Conservation (phyloP, 148 eudicot genomes). For the Linanthus parryae region DNA sequence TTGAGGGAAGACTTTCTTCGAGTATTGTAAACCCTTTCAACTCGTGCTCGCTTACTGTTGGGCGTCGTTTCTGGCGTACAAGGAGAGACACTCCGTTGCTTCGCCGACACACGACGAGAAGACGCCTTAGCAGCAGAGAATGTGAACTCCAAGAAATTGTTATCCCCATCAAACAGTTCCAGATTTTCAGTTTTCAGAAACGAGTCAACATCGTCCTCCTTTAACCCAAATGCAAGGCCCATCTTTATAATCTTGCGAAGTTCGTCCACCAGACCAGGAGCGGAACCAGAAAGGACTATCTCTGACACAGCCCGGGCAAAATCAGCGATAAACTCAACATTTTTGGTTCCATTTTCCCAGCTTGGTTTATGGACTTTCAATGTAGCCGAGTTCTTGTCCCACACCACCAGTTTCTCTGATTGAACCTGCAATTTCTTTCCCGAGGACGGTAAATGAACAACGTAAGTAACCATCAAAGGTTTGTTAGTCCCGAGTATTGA, state of each 20-base stretch:
- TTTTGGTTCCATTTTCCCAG: too few relatives aligned
- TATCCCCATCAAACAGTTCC: neutral
- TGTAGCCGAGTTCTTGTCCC: neutral
- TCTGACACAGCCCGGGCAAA: conserved; percentile 9
- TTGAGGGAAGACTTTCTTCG: too few relatives aligned
- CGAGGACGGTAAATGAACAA: conserved; percentile 2
- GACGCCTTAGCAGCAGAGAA: neutral
- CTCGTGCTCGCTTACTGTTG: too few relatives aligned
- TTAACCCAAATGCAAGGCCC: conserved; percentile 9
- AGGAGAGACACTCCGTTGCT: neutral
- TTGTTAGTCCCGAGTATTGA: conserved; percentile 7
- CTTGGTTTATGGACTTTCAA: conserved; percentile 10
- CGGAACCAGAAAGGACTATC: conserved; percentile 2
- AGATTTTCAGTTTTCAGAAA: conserved; percentile 1
- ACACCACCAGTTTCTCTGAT: conserved; percentile 5
- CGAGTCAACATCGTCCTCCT: neutral
- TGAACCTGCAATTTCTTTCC: neutral
- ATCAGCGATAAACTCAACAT: neutral
- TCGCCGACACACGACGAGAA: neutral
- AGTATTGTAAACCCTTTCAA: too few relatives aligned
- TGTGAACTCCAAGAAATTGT: neutral
- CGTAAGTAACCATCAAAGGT: neutral
- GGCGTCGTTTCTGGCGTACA: neutral
- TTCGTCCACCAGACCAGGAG: conserved; percentile 1
- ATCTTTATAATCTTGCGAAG: conserved; percentile 8